Conservation (phyloP, 768 basidiomycete genomes). For the Pleurotus sapidus region DNA sequence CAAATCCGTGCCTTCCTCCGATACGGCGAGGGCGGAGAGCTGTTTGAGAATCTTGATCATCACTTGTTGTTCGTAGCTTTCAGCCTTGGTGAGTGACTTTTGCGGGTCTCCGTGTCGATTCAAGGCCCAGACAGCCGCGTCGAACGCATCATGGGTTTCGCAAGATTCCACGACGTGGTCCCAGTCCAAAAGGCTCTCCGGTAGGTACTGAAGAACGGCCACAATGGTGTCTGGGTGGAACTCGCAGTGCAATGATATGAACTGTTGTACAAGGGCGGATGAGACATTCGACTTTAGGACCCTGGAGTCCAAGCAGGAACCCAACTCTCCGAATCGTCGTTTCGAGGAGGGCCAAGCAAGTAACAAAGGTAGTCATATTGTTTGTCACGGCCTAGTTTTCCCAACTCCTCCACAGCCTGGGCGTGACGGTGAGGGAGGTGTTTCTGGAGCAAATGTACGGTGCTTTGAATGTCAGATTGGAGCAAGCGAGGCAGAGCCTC, state of each 20-base stretch:
- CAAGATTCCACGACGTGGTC: constrained; percentile 56
- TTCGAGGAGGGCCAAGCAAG: constrained; percentile 58
- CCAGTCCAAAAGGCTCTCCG: constrained; percentile 54
- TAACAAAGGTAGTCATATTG: constrained; percentile 77
- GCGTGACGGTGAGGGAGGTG: constrained; percentile 67
- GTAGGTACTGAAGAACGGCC: constrained; percentile 53
- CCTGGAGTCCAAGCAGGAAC: constrained; percentile 17
- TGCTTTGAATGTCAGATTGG: constrained; percentile 53
- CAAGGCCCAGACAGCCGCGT: constrained; percentile 81
- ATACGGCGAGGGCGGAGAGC: constrained; percentile 22
- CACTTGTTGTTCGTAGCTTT: constrained; percentile 52
- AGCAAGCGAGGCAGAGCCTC: constrained; percentile 66
- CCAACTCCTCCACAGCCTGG: constrained; percentile 52
- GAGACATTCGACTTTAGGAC: constrained; percentile 49
- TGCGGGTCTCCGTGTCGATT: constrained; percentile 61
- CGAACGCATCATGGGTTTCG: constrained; percentile 61
- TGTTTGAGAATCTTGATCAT: constrained; percentile 39
- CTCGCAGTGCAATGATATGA: constrained; percentile 72
- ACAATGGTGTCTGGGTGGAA: constrained; percentile 66
- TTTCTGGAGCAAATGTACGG: constrained; percentile 71
- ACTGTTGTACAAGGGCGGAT: constrained; percentile 51
- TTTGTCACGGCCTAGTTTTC: constrained; percentile 39
- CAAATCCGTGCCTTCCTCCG: constrained; percentile 21
- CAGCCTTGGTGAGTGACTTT: constrained; percentile 66
- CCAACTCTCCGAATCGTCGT: constrained; percentile 30